Percentiles rank a stretch among this genome's conserved stretches.
Evolutionary conservation across 2,329 filamentous ascomycete species (phyloP).

Genomic region (Podosphaera leucotricha): DNA sequence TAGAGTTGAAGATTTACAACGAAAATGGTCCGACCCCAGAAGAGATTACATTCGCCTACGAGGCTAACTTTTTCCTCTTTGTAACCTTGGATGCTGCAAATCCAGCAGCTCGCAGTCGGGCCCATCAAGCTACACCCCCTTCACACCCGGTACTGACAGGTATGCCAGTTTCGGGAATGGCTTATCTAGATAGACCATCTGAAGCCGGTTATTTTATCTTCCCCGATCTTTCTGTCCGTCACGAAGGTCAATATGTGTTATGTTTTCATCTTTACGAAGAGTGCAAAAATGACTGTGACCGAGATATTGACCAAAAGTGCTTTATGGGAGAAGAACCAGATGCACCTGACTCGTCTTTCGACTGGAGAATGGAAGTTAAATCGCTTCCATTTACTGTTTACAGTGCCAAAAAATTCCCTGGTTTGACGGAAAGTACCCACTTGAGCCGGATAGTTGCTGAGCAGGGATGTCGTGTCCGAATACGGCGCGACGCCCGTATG

Average conservation of each 20-base stretch:
- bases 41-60: conserved; percentile 73
- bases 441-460: conserved; percentile 83
- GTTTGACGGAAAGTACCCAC: conserved; percentile 67
- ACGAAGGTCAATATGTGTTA: conserved; percentile 81
- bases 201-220: conserved; percentile 88
- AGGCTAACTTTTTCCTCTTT: conserved; percentile 94
- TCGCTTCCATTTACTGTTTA: conserved; percentile 70
- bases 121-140: conserved; percentile 24
- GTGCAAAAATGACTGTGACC: conserved; percentile 68
- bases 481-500: conserved; percentile 84
- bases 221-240: conserved; percentile 81
- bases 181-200: conserved; percentile 70
- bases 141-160: conserved; percentile 74
- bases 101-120: conserved; percentile 50
- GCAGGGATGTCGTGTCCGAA: conserved; percentile 88
- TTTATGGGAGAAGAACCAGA: conserved; percentile 18
- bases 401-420: conserved; percentile 97
- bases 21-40: conserved; percentile 25
- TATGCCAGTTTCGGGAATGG: conserved; percentile 85
- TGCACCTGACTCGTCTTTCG: conserved; percentile 28
- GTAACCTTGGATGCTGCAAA: conserved; percentile 75
- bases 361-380: conserved; percentile 76
- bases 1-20: conserved; percentile 71
- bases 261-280: conserved; percentile 88
- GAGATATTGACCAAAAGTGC: conserved; percentile 27